A percentile compares a stretch with the other conserved stretches of the same genome.
phyloP scores from a whole-genome alignment of 106 monocot genomes.

The Platanthera zijinensis region DNA sequence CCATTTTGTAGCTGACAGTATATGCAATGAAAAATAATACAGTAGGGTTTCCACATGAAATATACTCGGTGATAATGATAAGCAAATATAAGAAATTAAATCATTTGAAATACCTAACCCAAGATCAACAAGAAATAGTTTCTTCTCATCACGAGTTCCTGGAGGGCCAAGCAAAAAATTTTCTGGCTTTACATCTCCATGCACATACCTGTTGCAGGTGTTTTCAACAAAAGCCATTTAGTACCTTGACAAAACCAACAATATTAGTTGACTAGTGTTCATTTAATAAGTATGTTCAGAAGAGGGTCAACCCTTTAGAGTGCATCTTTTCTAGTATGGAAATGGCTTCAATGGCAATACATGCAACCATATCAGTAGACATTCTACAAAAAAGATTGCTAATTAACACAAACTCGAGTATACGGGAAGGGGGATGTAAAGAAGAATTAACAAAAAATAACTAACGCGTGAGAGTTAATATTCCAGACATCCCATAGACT shows the following conservation, averaged over 20 bases:
- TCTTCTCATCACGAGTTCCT: conserved; percentile 83
- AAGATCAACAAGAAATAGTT: conserved; percentile 92
- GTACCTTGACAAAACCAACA: background rate
- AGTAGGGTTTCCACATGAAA: background rate
- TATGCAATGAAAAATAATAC: conserved; percentile 1
- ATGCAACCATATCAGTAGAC: conserved; percentile 73
- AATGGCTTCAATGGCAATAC: conserved; percentile 69
- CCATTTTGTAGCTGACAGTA: conserved; percentile 65
- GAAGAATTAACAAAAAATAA: conserved; percentile 5
- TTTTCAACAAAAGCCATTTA: background rate
- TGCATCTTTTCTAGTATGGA: conserved; percentile 76
- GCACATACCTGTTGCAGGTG: conserved; percentile 61
- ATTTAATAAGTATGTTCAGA: background rate
- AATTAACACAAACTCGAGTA: background rate
- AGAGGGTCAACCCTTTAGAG: conserved; percentile 47
- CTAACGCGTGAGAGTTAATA: conserved; percentile 60
- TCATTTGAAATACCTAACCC: conserved; percentile 54
- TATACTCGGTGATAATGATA: background rate
- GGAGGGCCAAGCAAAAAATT: conserved; percentile 90
- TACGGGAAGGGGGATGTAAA: background rate
- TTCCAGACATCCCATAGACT: conserved; percentile 95
- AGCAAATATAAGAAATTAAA: background rate
- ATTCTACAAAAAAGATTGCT: conserved; percentile 29
- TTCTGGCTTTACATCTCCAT: conserved; percentile 98
- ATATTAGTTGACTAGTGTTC: background rate